Percentiles rank a stretch among this genome's conserved stretches.
Evolutionary conservation across 2,329 filamentous ascomycete genomes (phyloP).

Genomic region (Claviceps digitariae): DNA sequence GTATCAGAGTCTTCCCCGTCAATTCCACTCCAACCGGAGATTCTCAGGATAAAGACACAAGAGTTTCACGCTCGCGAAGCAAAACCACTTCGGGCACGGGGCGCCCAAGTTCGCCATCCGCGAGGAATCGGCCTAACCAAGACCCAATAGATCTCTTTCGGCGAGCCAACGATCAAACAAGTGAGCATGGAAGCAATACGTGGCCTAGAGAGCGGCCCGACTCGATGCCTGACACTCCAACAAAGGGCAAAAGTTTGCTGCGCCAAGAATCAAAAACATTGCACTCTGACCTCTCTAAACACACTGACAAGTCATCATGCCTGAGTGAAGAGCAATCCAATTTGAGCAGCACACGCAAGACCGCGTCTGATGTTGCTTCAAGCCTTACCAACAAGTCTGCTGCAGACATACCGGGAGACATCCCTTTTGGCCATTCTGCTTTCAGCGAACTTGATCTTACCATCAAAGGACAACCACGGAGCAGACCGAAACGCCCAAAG

Average conservation of each 20-base stretch:
- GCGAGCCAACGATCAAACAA: slow-evolving; percentile 3
- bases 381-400: slow-evolving; percentile 35
- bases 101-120: slow-evolving; percentile 10
- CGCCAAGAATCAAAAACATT: slow-evolving; percentile 16
- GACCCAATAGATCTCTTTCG: slow-evolving; percentile 12
- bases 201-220: slow-evolving; percentile 23
- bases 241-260: slow-evolving; percentile 18
- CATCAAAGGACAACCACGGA: slow-evolving; percentile 31
- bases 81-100: slow-evolving; percentile 16
- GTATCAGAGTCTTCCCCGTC: slow-evolving; percentile 18
- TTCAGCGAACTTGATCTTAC: slow-evolving; percentile 51
- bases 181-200: slow-evolving; percentile 12
- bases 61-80: slow-evolving; percentile 13
- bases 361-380: slow-evolving; percentile 20
- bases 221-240: slow-evolving; percentile 25
- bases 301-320: slow-evolving; percentile 16
- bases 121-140: slow-evolving; percentile 15
- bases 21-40: slow-evolving; percentile 14
- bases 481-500: slow-evolving; percentile 28
- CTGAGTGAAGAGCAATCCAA: slow-evolving; percentile 17
- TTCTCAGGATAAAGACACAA: slow-evolving; percentile 7
- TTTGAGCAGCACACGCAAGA: slow-evolving; percentile 13
- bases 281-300: slow-evolving; percentile 10
- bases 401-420: slow-evolving; percentile 41
- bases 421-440: slow-evolving; percentile 52